Base-by-base conservation (phyloP, 2,329 filamentous ascomycete species). In the Cercospora brassicicola region DNA sequence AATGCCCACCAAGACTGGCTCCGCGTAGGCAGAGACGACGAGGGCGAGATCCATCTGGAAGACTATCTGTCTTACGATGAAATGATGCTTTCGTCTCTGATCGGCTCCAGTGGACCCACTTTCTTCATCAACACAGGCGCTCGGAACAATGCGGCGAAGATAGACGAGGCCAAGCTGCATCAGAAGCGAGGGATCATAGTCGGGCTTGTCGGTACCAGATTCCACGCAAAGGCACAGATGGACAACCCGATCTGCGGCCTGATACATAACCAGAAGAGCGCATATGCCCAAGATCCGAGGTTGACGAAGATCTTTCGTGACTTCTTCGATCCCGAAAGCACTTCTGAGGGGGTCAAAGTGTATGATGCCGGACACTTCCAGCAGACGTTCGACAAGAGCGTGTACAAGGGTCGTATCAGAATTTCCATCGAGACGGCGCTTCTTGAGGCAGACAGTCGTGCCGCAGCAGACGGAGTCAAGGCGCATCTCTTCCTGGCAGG, bases 1-100 rank as follows among this genome's bases (percentile, higher is more conserved):
- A 48, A 48, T 20, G 45, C 45, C n/a, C 18, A 48, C 45, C 45
- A 20, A 20, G 18, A 20, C 45, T 48, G 45, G 45, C 45, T 20
- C 18, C 18, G 18, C 45, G 45, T 48, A 48, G 45, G 45, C 45
- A 48, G 23, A 20, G 45, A 48, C 45, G 48, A 53, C 13, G 23
- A 53, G 23, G 48, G 45, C 20, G 45, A 20, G 42, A 65, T 53
- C 57, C 11, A 30, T 15, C 67, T 78, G 33, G 62, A 72, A 13
- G 67, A 73, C 2, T 78, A 77, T 64, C 70, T 78, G 2, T 72
- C 69, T 39, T 77, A 78, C 65, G 76, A 78, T 51, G 76, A 78
- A 61, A 76, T 77, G 53, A 75, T 78, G 73, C 70, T 78, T 13
- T 67, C 71, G 6, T 72, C 72, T 15, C 65, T 78, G 28, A 67